Evolutionary conservation across 1,284 basidiomycete species (phyloP).

Genomic region (Porphyrellus sp.): DNA sequence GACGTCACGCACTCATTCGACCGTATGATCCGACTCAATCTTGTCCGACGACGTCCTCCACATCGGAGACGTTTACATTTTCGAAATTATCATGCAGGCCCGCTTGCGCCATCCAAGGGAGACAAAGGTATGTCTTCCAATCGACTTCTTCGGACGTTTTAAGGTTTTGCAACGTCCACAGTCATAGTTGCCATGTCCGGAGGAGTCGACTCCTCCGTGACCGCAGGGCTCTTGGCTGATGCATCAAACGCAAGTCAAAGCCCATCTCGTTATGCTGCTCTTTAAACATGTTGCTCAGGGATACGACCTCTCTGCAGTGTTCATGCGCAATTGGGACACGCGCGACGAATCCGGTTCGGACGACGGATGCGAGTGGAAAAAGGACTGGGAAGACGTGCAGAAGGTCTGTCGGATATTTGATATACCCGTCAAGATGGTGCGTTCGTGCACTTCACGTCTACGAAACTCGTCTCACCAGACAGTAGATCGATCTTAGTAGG

Average conservation of each 20-base stretch:
- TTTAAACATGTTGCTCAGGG: constrained; percentile 44
- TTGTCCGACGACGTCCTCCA: constrained; percentile 15
- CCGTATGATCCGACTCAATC: constrained; percentile 17
- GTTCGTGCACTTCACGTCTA: constrained; percentile 16
- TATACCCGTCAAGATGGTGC: constrained; percentile 67
- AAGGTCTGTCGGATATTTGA: constrained; percentile 68
- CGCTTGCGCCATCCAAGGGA: constrained; percentile 23
- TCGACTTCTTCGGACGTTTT: not conserved
- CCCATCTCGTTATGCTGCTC: not conserved
- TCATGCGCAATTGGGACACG: constrained; percentile 95
- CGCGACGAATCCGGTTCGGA: constrained; percentile 68
- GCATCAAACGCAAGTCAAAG: constrained; percentile 42
- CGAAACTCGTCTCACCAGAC: constrained; percentile 6
- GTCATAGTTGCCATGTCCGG: constrained; percentile 94
- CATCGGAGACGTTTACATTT: not conserved
- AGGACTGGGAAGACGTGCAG: constrained; percentile 90
- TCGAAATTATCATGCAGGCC: constrained; percentile 18
- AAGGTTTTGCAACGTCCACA: constrained; percentile 29
- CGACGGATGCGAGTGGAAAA: constrained; percentile 90
- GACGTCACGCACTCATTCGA: not conserved
- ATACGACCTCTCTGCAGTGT: constrained; percentile 82
- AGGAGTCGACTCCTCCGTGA: constrained; percentile 91
- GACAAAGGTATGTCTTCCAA: constrained; percentile 24
- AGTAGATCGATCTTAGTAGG: constrained; percentile 74
- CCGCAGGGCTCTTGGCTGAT: constrained; percentile 71